Evolutionary conservation across 179 eudicot species (phyloP).

Genomic region (Carnegiea gigantea): DNA sequence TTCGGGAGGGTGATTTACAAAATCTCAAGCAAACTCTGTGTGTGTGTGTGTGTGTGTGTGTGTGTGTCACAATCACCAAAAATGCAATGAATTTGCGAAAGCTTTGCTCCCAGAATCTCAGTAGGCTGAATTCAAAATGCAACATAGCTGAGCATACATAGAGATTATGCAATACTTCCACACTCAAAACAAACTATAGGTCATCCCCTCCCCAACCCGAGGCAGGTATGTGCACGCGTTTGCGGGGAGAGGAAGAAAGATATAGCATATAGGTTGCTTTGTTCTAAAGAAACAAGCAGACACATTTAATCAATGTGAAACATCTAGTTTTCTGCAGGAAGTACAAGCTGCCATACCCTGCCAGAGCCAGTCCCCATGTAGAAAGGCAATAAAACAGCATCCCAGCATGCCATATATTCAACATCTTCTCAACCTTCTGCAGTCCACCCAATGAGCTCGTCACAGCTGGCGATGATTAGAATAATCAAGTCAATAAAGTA

Average conservation of each 20-base stretch:
- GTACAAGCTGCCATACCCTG: constrained; percentile 53
- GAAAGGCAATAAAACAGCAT: constrained; percentile 71
- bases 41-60: no score
- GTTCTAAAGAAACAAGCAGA: background rate
- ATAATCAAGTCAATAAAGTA: constrained; percentile 5
- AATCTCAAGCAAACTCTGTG: background rate
- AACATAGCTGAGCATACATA: background rate
- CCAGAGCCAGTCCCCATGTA: constrained; percentile 91
- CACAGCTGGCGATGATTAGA: constrained; percentile 53
- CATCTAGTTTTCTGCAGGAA: background rate
- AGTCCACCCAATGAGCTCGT: constrained; percentile 66
- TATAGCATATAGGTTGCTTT: background rate
- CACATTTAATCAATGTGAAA: background rate
- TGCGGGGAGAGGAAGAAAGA: background rate
- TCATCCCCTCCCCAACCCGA: no score
- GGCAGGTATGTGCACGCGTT: no score
- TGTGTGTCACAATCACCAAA: background rate
- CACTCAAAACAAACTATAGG: background rate
- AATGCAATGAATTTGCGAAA: background rate
- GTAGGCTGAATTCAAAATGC: background rate
- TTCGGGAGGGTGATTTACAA: background rate
- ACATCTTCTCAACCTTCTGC: constrained; percentile 75
- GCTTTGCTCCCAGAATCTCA: background rate
- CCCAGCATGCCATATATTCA: constrained; percentile 85
- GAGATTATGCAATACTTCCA: background rate